Percentiles rank a stretch among this genome's conserved stretches.
Conservation (phyloP, 225 moss, liverwort and hornwort genomes). For the Thuidium tamariscinum region DNA sequence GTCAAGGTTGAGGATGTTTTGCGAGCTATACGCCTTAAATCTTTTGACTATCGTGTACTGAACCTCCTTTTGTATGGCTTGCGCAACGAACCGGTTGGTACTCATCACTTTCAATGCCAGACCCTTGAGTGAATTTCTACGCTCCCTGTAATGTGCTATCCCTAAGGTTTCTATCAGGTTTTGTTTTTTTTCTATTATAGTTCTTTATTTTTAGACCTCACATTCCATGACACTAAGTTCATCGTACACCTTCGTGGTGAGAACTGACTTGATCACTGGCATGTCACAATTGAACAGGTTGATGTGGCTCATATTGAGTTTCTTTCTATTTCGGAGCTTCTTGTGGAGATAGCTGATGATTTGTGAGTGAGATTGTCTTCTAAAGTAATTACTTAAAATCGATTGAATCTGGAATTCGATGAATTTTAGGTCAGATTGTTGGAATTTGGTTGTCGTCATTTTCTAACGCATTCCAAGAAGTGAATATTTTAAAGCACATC, state of each 20-base stretch:
- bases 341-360: constrained; percentile 94
- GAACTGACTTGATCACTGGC: background rate
- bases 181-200: background rate
- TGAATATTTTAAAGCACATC: background rate
- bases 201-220: background rate
- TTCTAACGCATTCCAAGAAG: background rate
- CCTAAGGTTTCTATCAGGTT: background rate
- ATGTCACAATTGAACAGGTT: constrained; percentile 27
- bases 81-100: constrained; percentile 25
- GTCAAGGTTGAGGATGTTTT: constrained; percentile 60
- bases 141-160: background rate
- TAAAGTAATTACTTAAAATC: background rate
- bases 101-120: background rate
- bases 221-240: background rate
- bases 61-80: constrained; percentile 72
- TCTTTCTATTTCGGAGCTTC: constrained; percentile 71
- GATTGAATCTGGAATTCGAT: background rate
- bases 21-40: constrained; percentile 64
- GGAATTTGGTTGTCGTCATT: background rate
- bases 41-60: constrained; percentile 90
- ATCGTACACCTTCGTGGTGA: background rate
- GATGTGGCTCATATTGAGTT: constrained; percentile 62
- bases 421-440: background rate
- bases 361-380: constrained; percentile 40
- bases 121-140: background rate